Conservation (phyloP, 2,329 filamentous ascomycete species). For the Aspergillus quadrilineatus region DNA sequence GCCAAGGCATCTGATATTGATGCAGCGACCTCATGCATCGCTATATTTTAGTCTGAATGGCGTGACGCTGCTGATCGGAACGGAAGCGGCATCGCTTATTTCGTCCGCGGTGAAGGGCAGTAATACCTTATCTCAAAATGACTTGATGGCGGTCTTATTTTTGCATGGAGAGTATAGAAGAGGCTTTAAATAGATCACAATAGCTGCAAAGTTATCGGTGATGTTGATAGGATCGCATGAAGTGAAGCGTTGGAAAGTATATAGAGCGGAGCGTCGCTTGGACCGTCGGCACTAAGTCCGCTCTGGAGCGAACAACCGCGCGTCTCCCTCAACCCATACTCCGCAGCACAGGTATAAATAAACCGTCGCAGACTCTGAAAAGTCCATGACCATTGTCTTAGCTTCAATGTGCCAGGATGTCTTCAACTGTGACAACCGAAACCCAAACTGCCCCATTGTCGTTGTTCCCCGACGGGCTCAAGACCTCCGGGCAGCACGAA, state of each 20-base stretch:
- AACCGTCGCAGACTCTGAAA: background rate
- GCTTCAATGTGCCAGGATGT: background rate
- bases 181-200: background rate
- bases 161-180: background rate
- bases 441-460: background rate
- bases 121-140: background rate
- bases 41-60: slow-evolving; percentile 2
- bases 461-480: slow-evolving; percentile 65
- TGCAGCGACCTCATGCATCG: background rate
- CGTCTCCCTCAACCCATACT: background rate
- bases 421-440: background rate
- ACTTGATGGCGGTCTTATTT: too few species aligned
- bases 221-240: background rate
- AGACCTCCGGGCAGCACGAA: slow-evolving; percentile 69
- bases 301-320: background rate
- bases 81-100: background rate
- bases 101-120: background rate
- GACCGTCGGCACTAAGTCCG: background rate
- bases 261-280: background rate
- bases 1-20: background rate
- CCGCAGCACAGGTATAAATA: background rate
- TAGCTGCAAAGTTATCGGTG: background rate
- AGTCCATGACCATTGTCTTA: background rate
- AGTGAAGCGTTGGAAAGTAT: background rate
- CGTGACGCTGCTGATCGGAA: background rate